Percentiles rank a stretch among this genome's conserved stretches.
Evolutionary conservation across 306 rosid genomes (phyloP).

Genomic region (Sicyos edulis): DNA sequence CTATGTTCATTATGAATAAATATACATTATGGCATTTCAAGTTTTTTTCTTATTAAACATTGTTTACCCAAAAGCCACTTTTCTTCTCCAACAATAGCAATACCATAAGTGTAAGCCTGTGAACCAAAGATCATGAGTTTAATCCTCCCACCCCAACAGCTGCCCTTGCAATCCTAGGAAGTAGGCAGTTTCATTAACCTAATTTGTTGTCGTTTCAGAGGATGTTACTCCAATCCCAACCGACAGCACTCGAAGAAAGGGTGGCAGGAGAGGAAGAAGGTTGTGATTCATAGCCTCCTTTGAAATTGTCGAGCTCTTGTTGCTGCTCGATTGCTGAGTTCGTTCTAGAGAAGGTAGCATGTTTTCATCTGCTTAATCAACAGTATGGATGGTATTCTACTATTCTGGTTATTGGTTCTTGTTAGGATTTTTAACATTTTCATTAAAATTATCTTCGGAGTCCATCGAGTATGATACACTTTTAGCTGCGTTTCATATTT

Average conservation of each 20-base stretch:
- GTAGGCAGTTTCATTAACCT: too few relatives aligned
- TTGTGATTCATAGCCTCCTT: slow-evolving; percentile 19
- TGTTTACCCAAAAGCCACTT: too few relatives aligned
- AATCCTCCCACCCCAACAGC: neutral
- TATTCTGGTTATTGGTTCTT: neutral
- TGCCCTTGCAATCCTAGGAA: neutral
- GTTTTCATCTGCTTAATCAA: neutral
- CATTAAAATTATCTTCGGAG: neutral
- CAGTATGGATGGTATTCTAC: neutral
- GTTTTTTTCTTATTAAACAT: too few relatives aligned
- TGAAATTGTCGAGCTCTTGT: neutral
- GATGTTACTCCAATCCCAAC: slow-evolving; percentile 43
- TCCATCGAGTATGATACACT: neutral
- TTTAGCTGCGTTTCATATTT: neutral
- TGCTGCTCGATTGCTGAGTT: neutral
- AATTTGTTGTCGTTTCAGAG: too few relatives aligned
- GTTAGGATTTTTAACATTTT: neutral
- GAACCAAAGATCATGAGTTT: too few relatives aligned
- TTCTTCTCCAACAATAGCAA: too few relatives aligned
- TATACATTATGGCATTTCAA: too few relatives aligned
- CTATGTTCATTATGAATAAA: too few relatives aligned
- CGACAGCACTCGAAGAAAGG: slow-evolving; percentile 35
- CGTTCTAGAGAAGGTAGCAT: neutral
- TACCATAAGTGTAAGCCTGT: too few relatives aligned
- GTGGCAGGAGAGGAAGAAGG: slow-evolving; percentile 49